A percentile compares a stretch with the other conserved stretches of the same genome.
Evolutionary conservation across 495 filamentous ascomycete genomes (phyloP).

Genomic region (Hyaloscypha variabilis): DNA sequence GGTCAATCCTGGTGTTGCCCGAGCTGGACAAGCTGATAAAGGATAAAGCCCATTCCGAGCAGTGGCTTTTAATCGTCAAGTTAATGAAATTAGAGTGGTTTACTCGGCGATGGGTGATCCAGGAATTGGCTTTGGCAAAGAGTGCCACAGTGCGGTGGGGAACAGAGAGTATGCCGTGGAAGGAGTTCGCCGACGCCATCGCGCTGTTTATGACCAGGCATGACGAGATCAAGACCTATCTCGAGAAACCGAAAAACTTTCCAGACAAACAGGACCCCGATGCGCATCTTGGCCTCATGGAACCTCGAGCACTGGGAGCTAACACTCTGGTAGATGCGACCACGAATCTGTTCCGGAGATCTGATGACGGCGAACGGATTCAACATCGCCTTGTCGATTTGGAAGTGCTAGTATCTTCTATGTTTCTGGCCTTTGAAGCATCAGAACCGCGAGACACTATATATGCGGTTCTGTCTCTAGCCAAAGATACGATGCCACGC

Average conservation of each 20-base stretch:
- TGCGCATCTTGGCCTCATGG: conserved; percentile 2
- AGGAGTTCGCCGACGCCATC: conserved; percentile 33
- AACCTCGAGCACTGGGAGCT: conserved; percentile 34
- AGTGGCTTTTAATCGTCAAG: conserved; percentile 25
- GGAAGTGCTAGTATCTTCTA: conserved; percentile 37
- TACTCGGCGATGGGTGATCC: conserved; percentile 40
- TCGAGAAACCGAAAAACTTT: neutral
- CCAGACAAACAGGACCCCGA: conserved; percentile 6
- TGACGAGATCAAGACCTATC: conserved; percentile 2
- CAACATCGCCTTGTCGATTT: conserved; percentile 19
- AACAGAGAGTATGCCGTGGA: conserved; percentile 31
- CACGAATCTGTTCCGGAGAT: conserved; percentile 34
- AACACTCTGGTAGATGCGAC: conserved; percentile 40
- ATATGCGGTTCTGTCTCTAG: conserved; percentile 36
- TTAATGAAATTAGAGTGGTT: conserved; percentile 41
- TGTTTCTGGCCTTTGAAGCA: conserved; percentile 30
- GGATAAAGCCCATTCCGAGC: conserved; percentile 25
- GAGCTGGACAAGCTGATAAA: conserved; percentile 26
- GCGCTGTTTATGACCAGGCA: conserved; percentile 16
- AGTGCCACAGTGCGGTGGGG: conserved; percentile 36
- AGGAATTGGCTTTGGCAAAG: conserved; percentile 41
- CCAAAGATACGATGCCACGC: conserved; percentile 24
- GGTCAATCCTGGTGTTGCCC: conserved; percentile 13
- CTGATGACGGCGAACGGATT: conserved; percentile 9
- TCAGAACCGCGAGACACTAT: conserved; percentile 36